These are phyloP conservation scores for Picea sitchensis DNA, from an alignment of 75 land plant genomes.

Conservation along the genomic window DNA sequence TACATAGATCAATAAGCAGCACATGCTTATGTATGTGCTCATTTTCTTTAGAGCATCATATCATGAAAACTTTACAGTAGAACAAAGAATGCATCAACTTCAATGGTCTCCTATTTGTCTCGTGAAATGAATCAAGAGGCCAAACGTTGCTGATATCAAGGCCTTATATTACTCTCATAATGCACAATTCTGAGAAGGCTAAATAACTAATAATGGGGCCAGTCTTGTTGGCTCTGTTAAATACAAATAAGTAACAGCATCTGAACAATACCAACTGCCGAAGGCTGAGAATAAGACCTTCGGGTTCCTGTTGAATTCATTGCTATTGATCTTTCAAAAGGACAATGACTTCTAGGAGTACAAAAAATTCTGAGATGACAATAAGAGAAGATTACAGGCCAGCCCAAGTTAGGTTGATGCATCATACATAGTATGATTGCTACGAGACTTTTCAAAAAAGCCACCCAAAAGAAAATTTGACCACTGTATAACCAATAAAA, in stretches of 20 bases:
- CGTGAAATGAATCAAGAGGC: neutral
- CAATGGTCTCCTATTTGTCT: neutral
- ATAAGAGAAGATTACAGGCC: neutral
- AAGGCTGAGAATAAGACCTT: neutral
- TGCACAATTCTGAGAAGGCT: neutral
- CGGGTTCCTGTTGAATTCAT: neutral
- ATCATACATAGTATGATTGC: neutral
- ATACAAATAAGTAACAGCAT: neutral
- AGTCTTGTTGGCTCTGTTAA: neutral
- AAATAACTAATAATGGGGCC: neutral
- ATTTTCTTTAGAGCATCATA: neutral
- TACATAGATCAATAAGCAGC: too few species aligned
- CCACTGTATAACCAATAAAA: neutral
- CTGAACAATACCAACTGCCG: neutral
- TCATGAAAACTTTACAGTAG: neutral
- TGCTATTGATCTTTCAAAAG: neutral
- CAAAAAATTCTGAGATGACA: neutral
- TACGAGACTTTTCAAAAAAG: neutral
- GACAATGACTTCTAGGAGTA: neutral
- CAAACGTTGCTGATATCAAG: neutral
- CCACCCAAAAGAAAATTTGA: neutral
- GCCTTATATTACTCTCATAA: neutral
- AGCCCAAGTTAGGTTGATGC: neutral
- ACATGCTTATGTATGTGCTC: too few species aligned
- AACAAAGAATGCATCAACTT: neutral